Percentiles rank a stretch among this genome's conserved stretches.
Conservation (phyloP, 306 rosid species). For the Casuarina glauca region DNA sequence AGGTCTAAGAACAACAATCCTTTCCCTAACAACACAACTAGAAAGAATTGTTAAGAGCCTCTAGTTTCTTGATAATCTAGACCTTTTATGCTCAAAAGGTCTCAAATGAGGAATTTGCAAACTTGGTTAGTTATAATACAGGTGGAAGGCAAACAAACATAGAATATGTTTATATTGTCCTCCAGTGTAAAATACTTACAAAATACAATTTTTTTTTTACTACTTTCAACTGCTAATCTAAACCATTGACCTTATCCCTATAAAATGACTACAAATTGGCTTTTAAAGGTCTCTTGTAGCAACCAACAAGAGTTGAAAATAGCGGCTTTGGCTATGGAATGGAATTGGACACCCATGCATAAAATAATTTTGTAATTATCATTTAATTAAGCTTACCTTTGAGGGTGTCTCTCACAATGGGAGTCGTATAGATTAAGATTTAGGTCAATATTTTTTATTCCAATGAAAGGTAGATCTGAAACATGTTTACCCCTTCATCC, state of each 20-base stretch:
- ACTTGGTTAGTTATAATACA: too few relatives aligned
- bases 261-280: constrained; percentile 26
- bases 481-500: constrained; percentile 13
- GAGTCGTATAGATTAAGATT: neutral
- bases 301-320: neutral
- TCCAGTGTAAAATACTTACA: too few relatives aligned
- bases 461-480: constrained; percentile 1
- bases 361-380: neutral
- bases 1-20: too few relatives aligned
- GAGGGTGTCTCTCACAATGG: constrained; percentile 14
- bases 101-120: too few relatives aligned
- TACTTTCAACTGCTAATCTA: constrained; percentile 26
- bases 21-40: too few relatives aligned
- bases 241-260: constrained; percentile 30
- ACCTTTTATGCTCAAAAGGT: too few relatives aligned
- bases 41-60: too few relatives aligned
- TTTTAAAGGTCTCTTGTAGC: constrained; percentile 19
- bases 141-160: too few relatives aligned
- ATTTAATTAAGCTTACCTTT: constrained; percentile 7
- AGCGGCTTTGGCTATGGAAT: constrained; percentile 9
- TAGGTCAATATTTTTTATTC: constrained; percentile 8
- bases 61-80: too few relatives aligned
- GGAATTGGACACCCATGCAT: constrained; percentile 25
- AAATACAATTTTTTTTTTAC: neutral
- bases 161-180: too few relatives aligned